Conservation (phyloP, 305 asterid genomes). For the Fraxinus angustifolia region DNA sequence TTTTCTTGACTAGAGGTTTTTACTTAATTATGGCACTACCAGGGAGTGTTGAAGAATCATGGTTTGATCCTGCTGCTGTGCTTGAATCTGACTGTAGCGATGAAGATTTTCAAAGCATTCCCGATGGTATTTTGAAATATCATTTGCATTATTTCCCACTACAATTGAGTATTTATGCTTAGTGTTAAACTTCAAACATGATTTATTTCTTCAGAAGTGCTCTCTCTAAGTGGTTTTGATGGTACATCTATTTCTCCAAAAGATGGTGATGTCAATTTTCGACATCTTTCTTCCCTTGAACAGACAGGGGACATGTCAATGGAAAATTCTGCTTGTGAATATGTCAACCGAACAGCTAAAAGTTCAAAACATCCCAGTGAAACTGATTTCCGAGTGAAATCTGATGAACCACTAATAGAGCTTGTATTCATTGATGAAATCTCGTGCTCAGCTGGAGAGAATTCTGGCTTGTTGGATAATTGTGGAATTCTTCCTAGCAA, state of each 20-base stretch:
- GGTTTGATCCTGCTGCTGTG: slow-evolving; percentile 45
- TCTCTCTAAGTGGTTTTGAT: slow-evolving; percentile 47
- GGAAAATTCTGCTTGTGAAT: slow-evolving; percentile 24
- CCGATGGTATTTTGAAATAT: slow-evolving; percentile 39
- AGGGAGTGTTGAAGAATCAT: slow-evolving; percentile 63
- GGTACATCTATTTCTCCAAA: slow-evolving; percentile 38
- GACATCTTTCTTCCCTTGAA: slow-evolving; percentile 24
- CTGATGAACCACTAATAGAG: slow-evolving; percentile 35
- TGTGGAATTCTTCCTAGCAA: slow-evolving; percentile 78
- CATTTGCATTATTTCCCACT: neutral
- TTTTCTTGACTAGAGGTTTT: neutral
- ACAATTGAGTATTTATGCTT: neutral
- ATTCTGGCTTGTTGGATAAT: slow-evolving; percentile 57
- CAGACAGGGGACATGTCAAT: slow-evolving; percentile 28
- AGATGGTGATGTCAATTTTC: slow-evolving; percentile 31
- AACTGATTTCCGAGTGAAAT: slow-evolving; percentile 33
- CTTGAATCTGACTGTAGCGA: slow-evolving; percentile 51
- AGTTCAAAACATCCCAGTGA: slow-evolving; percentile 27
- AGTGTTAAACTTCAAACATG: neutral
- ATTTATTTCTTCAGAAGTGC: slow-evolving; percentile 42
- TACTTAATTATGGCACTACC: slow-evolving; percentile 18
- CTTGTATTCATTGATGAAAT: slow-evolving; percentile 64
- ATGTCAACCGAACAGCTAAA: slow-evolving; percentile 34
- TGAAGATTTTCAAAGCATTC: slow-evolving; percentile 49
- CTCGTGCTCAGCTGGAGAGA: slow-evolving; percentile 45